A percentile compares a stretch with the other conserved stretches of the same genome.
phyloP scores from a whole-genome alignment of 805 yeast species.

The Cyberlindnera saturnus region DNA sequence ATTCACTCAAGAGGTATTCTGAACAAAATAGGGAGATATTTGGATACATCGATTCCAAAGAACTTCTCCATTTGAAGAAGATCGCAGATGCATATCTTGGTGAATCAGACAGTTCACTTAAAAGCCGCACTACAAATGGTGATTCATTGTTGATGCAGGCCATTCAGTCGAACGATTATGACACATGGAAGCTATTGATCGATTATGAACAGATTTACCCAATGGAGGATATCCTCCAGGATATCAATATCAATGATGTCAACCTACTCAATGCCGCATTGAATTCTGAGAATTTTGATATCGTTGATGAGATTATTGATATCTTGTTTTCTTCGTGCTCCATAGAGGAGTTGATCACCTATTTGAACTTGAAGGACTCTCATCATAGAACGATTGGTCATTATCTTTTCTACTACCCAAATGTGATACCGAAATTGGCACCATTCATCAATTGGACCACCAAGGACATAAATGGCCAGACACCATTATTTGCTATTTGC shows the following conservation, averaged over 20 bases:
- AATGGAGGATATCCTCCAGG: slow-evolving; percentile 62
- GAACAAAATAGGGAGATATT: slow-evolving; percentile 47
- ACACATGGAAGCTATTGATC: slow-evolving; percentile 42
- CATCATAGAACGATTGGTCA: slow-evolving; percentile 66
- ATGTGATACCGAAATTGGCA: slow-evolving; percentile 50
- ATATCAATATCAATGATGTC: slow-evolving; percentile 46
- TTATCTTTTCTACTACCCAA: slow-evolving; percentile 53
- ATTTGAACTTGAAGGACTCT: slow-evolving; percentile 45
- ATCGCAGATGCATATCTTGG: slow-evolving; percentile 23
- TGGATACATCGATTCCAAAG: slow-evolving; percentile 37
- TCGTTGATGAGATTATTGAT: slow-evolving; percentile 41
- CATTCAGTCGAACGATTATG: slow-evolving; percentile 39
- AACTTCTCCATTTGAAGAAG: slow-evolving; percentile 19
- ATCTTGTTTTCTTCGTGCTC: slow-evolving; percentile 39
- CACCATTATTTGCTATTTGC: slow-evolving; percentile 72
- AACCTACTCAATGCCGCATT: slow-evolving; percentile 60
- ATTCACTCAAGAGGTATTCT: slow-evolving; percentile 36
- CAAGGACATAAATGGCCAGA: slow-evolving; percentile 60
- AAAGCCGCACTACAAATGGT: slow-evolving; percentile 46
- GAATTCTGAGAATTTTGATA: slow-evolving; percentile 42
- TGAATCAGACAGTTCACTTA: slow-evolving; percentile 23
- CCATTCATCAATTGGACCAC: slow-evolving; percentile 59
- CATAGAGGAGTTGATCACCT: slow-evolving; percentile 38
- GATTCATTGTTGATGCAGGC: slow-evolving; percentile 69
- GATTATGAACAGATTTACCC: slow-evolving; percentile 45